Evolutionary conservation across 108 stramenopile species (phyloP).

Genomic region (Schizochytrium sp.): DNA sequence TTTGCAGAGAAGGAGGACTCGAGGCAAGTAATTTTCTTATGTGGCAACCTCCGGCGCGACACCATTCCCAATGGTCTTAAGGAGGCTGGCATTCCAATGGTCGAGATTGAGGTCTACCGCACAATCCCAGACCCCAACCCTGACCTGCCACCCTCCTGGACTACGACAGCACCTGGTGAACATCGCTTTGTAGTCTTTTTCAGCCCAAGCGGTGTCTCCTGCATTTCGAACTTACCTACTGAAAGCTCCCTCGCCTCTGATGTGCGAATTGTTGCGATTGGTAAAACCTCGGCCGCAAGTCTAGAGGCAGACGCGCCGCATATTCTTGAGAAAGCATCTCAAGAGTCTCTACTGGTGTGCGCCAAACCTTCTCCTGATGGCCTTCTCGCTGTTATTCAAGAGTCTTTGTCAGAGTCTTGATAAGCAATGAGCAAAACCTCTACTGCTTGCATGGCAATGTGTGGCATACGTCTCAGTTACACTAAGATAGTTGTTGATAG

Average conservation of each 20-base stretch:
- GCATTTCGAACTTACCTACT: neutral
- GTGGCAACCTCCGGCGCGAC: neutral
- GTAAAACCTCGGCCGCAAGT: conserved; percentile 13
- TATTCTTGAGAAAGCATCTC: neutral
- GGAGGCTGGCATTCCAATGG: conserved; percentile 9
- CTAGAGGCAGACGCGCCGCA: neutral
- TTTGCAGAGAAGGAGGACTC: neutral
- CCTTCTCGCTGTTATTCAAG: neutral
- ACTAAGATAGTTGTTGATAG: too few relatives aligned
- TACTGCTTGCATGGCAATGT: too few relatives aligned
- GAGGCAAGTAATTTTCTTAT: neutral
- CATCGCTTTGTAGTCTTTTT: conserved; percentile 1
- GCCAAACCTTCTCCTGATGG: neutral
- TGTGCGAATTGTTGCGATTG: conserved; percentile 8
- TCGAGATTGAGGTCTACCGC: conserved; percentile 20
- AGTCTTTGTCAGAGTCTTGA: neutral
- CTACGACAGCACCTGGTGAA: neutral
- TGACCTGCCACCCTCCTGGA: neutral
- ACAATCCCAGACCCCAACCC: neutral
- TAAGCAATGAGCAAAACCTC: too few relatives aligned
- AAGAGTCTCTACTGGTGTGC: neutral
- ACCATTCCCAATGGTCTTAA: neutral
- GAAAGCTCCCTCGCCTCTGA: neutral
- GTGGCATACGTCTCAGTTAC: too few relatives aligned
- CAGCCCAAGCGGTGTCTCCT: conserved; percentile 8